Evolutionary conservation across 805 yeast species (phyloP).

Genomic region (Saccharomycopsis olivae): DNA sequence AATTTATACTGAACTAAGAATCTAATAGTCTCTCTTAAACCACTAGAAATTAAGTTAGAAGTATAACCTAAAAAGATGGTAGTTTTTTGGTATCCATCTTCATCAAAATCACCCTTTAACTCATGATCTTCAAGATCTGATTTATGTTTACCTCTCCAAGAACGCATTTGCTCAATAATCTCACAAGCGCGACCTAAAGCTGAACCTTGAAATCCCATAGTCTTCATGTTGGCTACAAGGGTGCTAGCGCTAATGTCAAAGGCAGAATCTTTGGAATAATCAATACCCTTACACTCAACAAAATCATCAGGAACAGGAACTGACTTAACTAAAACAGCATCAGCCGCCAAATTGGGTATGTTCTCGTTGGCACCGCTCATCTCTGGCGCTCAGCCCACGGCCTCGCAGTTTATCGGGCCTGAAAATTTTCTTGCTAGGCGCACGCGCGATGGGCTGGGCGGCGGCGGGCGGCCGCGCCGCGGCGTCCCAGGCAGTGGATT

Average conservation of each 20-base stretch:
- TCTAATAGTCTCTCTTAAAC: slow-evolving; percentile 82
- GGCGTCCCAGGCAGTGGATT: too few species aligned
- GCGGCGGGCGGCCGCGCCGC: too few species aligned
- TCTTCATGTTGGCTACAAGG: slow-evolving; percentile 71
- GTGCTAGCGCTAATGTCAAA: slow-evolving; percentile 72
- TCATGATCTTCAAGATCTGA: slow-evolving; percentile 61
- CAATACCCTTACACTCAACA: slow-evolving; percentile 76
- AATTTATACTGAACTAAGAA: slow-evolving; percentile 87
- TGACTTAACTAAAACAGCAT: slow-evolving; percentile 83
- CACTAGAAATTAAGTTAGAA: slow-evolving; percentile 90
- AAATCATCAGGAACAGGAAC: slow-evolving; percentile 78
- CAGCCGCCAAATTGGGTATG: slow-evolving; percentile 68
- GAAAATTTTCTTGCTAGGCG: too few species aligned
- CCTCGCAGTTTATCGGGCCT: slow-evolving; percentile 36
- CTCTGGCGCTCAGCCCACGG: too few species aligned
- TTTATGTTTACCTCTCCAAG: slow-evolving; percentile 80
- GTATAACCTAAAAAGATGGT: slow-evolving; percentile 96
- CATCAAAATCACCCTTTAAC: slow-evolving; percentile 64
- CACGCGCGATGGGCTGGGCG: too few species aligned
- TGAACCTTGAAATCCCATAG: slow-evolving; percentile 97
- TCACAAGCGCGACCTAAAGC: slow-evolving; percentile 83
- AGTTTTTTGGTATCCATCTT: slow-evolving; percentile 65
- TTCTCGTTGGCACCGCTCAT: neutral
- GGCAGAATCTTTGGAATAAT: slow-evolving; percentile 71
- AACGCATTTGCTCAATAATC: slow-evolving; percentile 83